Evolutionary conservation across 2,329 filamentous ascomycete species (phyloP), one percentile per base, ranked within the genome.

Genomic region (Xylaria sp.): DNA sequence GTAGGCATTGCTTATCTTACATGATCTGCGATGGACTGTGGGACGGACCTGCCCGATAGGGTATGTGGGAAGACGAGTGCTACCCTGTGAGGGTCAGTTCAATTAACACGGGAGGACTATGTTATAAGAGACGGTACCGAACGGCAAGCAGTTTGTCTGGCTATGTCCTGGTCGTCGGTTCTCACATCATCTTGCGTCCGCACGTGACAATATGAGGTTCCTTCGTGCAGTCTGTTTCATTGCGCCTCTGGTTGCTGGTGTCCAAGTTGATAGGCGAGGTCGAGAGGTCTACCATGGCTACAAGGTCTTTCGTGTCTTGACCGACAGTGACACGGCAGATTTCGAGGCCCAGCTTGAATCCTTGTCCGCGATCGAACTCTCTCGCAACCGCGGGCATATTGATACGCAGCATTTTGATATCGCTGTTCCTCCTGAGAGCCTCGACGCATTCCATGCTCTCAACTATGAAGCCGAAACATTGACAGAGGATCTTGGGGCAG

Each of bases 251-350:
- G 70, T 40, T 13, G 49, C 38, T 20, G 63, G 65, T 2, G 44
- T 73, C 40, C 73, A 66, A 26, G 59, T 74, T 28, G 73, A 76
- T n/a, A 69, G 72, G 59, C 70, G 62, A 56, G 73, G 74, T 63
- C 74, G 71, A 54, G 73, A 77, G 63, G 74, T 69, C 3, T 81
- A 80, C 63, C 75, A 80, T 68, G 79, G 79, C 61, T 80, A 80
- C 68, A 79, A 79, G 65, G 71, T 80, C 66, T 79, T 78, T 59
- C 78, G 77, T 23, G 72, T 80, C 53, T 38, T 68, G n/a, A 67
- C 75, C 13, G 73, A 75, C n/a, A 67, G 64, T 23, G 73, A 76
- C 48, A 57, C 72, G 28, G 66, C 71, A 9, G 70, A 66, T 17
- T 70, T 80, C 38, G 75, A 78, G 60, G 69, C 71, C 42, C 72